Evolutionary conservation across 106 monocot species (phyloP), one percentile per base, ranked within the genome.

Genomic region (Acorus gramineus): DNA sequence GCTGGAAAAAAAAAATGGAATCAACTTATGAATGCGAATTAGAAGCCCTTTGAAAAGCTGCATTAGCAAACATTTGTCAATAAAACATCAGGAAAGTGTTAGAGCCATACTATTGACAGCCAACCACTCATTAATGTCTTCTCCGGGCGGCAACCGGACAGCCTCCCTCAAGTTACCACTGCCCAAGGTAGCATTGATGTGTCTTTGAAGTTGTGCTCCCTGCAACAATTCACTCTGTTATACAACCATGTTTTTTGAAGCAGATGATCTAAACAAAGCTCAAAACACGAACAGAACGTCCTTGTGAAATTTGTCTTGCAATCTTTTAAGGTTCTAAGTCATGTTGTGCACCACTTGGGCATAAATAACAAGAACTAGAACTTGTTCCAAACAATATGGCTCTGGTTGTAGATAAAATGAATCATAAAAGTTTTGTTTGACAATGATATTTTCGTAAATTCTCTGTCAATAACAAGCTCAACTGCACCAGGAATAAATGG

Each of bases 51-150:
- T 5, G 44, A 6, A 62, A 13, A 48, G 3, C 4, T 47, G 9
- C 9, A 11, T 62, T 9, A 8, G 11, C 11, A 42, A 62, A 62
- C 10, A 4, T 4, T 48, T 62, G 11, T 8, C 47, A 46, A 4
- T 47, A 62, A 47, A 62, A 62, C n/a, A 10, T 14, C 14, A 2
- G 63, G 66, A 63, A 46, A 49, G 14, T 5, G 6, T 7, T 5
- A 64, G n/a, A 8, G 7, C 56, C 56, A 70, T 87, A 96, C 95
- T 87, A 52, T 96, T 96, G 46, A 96, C 90, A n/a, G 95, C 95
- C 46, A 96, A 78, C 95, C 95, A 96, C 61, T 96, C 95, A 50
- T 91, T 82, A 50, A 87, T 58, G 69, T 96, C 90, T 50, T 87
- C 95, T 59, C 95, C 95, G 4, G 83, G 73, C 3, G 95, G 90